Base-by-base conservation (phyloP, 2,329 filamentous ascomycete species). In the Ceratocystis papillata region DNA sequence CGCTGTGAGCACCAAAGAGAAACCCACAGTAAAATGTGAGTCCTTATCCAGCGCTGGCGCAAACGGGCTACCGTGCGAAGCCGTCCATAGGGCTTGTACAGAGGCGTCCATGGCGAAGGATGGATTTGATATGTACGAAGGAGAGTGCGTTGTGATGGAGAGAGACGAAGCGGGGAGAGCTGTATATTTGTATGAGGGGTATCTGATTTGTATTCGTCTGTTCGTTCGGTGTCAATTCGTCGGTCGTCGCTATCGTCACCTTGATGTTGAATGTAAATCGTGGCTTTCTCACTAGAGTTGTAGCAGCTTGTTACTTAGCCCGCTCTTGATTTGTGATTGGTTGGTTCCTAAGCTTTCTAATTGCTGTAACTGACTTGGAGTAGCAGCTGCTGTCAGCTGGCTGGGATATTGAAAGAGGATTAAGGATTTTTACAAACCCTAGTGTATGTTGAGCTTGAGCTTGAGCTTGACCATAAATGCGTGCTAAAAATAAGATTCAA, bases 11-110 rank as follows among this genome's bases (percentile, higher is more conserved):
- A 96, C 81, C 68, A 96, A 82, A 65, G 80, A 75, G 77, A 92
- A 93, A 73, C 86, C 92, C 70, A 96, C 80, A 71, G 83, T 78
- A 79, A 96, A 94, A 72, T 97, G 94, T 74, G 80, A 86, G 73
- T 86, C 83, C 80, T 97, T 97, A 75, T 83, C 83, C 72, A 97
- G 79, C 67, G 85, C 75, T 69, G 93, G 91, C 72, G 86, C 78
- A 79, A 94, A 97, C 69, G 91, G 90, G 79, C 85, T 89, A 82
- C 85, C 84, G 77, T 89, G 84, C 79, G 92, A 89, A 82, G 90
- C 89, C 82, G 95, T 88, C 93, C 93, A 97, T 79, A 96, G 83
- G 77, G 94, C 86, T 78, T 87, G 86, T 77, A 96, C 80, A 81
- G 89, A 90, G 74, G 86, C 84, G 83, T 88, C 87, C 86, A 89